A percentile compares a stretch with the other conserved stretches of the same genome.
These are phyloP conservation scores for Metschnikowia anglica DNA, from an alignment of 805 yeast genomes.

Conservation along the genomic window DNA sequence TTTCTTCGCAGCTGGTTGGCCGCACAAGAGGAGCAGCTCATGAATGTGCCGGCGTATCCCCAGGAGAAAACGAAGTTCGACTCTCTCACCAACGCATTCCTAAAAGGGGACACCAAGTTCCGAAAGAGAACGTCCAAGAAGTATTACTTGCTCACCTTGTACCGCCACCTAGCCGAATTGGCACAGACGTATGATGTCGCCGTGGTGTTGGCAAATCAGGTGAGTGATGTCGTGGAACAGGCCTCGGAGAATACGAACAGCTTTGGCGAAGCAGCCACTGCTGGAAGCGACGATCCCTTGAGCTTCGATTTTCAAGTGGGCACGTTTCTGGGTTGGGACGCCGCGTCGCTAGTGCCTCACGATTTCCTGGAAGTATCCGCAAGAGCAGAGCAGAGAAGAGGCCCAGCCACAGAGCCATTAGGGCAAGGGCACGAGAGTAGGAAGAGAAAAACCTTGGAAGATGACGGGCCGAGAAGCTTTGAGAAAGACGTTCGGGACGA, in stretches of 20 bases:
- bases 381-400: neutral
- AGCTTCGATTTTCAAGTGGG: constrained; percentile 66
- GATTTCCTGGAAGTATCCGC: neutral
- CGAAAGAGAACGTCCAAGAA: constrained; percentile 40
- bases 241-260: neutral
- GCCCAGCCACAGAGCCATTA: neutral
- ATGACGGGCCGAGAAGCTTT: too few relatives aligned
- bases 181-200: constrained; percentile 54
- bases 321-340: constrained; percentile 75
- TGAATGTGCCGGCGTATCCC: constrained; percentile 6
- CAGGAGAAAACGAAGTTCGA: constrained; percentile 27
- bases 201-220: constrained; percentile 75
- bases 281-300: constrained; percentile 29
- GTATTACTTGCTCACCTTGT: constrained; percentile 42
- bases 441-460: neutral
- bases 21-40: constrained; percentile 17
- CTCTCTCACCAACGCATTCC: constrained; percentile 25
- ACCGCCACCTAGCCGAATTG: constrained; percentile 48
- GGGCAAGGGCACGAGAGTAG: too few relatives aligned
- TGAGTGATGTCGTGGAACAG: constrained; percentile 51
- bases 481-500: neutral
- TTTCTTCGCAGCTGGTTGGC: constrained; percentile 13
- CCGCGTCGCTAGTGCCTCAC: neutral
- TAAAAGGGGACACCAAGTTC: constrained; percentile 14
- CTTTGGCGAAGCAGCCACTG: too few relatives aligned